A percentile compares a stretch with the other conserved stretches of the same genome.
Evolutionary conservation across 2,329 filamentous ascomycete genomes (phyloP).

Genomic region (Trichoderma atroviride): DNA sequence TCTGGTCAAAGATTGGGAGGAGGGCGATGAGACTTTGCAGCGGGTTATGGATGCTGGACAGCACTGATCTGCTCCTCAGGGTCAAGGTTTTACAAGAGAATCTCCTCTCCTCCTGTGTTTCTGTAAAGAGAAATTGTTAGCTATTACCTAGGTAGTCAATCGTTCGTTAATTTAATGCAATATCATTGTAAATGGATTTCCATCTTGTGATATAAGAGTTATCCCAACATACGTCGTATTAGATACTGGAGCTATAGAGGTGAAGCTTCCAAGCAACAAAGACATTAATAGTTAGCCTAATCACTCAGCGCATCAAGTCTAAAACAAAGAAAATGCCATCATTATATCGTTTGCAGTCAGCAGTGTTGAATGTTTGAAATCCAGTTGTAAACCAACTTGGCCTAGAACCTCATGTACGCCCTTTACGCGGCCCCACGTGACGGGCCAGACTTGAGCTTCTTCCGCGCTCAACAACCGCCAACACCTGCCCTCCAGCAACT

Average conservation of each 20-base stretch:
- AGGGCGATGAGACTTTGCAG: slow-evolving; percentile 44
- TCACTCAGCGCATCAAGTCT: neutral
- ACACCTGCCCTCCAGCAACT: neutral
- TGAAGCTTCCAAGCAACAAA: neutral
- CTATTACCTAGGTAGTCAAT: neutral
- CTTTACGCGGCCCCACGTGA: slow-evolving; percentile 14
- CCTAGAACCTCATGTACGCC: neutral
- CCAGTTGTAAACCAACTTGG: neutral
- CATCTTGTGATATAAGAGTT: neutral
- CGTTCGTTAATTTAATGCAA: neutral
- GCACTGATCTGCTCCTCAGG: neutral
- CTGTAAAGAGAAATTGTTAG: neutral
- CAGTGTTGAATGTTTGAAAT: neutral
- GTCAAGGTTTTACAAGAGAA: neutral
- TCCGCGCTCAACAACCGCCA: neutral
- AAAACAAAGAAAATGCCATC: neutral
- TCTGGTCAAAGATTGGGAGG: slow-evolving; percentile 46
- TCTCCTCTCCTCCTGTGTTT: neutral
- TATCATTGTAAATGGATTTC: neutral
- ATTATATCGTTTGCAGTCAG: neutral
- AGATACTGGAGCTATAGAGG: neutral
- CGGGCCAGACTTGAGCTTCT: slow-evolving; percentile 4
- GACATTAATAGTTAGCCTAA: neutral
- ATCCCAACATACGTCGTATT: neutral
- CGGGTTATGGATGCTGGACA: slow-evolving; percentile 39